These are phyloP conservation scores for Magnolia changhungtana DNA, from an alignment of 164 flowering plant genomes.

Conservation along the genomic window DNA sequence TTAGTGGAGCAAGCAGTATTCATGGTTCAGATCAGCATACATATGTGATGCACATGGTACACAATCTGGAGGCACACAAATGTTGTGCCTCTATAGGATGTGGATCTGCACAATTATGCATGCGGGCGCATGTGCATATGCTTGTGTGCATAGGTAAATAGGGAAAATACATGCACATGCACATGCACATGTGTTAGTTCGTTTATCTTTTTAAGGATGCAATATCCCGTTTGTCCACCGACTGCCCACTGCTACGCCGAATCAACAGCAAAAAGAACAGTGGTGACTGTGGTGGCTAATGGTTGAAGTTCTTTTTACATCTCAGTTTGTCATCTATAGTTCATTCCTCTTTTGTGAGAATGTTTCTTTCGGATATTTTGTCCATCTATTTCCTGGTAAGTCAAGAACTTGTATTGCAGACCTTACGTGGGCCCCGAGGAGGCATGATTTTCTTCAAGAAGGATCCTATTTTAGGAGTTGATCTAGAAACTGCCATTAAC, in stretches of 20 bases:
- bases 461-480: slow-evolving; percentile 78
- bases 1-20: too few species aligned
- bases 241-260: not conserved
- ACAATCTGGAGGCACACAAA: too few species aligned
- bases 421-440: slow-evolving; percentile 79
- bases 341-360: not conserved
- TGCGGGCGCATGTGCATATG: too few species aligned
- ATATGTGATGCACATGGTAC: too few species aligned
- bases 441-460: slow-evolving; percentile 78
- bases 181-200: too few species aligned
- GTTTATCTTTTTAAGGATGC: not conserved
- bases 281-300: not conserved
- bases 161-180: too few species aligned
- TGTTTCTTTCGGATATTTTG: too few species aligned
- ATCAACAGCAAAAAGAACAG: not conserved
- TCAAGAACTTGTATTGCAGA: slow-evolving; percentile 23
- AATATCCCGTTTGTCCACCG: not conserved
- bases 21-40: too few species aligned
- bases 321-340: not conserved
- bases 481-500: slow-evolving; percentile 79
- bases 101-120: too few species aligned
- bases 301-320: not conserved
- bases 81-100: too few species aligned
- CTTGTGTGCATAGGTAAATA: too few species aligned
- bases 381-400: slow-evolving; percentile 1